Evolutionary conservation across 1,284 basidiomycete species (phyloP).

Genomic region (Omphalotus olearius): DNA sequence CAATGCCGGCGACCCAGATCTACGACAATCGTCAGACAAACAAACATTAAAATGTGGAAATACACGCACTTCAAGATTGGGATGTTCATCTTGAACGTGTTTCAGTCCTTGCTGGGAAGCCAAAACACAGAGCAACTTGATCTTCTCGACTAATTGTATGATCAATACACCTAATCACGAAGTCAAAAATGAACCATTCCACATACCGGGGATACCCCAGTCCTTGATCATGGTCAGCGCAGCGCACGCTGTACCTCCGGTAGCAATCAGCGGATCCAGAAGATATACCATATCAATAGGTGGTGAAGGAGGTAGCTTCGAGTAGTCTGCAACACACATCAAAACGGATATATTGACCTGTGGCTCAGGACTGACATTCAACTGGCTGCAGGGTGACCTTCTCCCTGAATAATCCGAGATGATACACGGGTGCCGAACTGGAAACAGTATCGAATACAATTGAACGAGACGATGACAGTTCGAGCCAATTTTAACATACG

Average conservation of each 20-base stretch:
- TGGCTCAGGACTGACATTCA: conserved; percentile 62
- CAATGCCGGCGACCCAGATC: conserved; percentile 85
- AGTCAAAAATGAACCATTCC: not conserved
- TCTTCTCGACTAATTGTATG: conserved; percentile 48
- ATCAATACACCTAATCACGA: conserved; percentile 6
- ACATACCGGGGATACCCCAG: conserved; percentile 76
- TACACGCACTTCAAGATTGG: conserved; percentile 69
- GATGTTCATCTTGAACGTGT: conserved; percentile 63
- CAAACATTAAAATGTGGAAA: conserved; percentile 1
- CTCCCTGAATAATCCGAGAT: conserved; percentile 88
- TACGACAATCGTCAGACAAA: conserved; percentile 25
- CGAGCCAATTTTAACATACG: conserved; percentile 41
- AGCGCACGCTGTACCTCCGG: conserved; percentile 89
- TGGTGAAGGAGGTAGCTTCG: conserved; percentile 78
- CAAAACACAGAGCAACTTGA: conserved; percentile 84
- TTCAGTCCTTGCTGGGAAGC: conserved; percentile 75
- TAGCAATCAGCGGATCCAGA: conserved; percentile 90
- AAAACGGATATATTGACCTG: not conserved
- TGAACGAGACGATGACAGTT: not conserved
- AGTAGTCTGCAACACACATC: conserved; percentile 63
- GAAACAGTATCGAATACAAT: not conserved
- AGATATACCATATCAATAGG: conserved; percentile 83
- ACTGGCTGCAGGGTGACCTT: conserved; percentile 89
- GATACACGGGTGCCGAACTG: conserved; percentile 80
- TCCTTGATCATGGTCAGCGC: conserved; percentile 82